These are phyloP conservation scores for Plantago elongata DNA, from an alignment of 257 asterid species.

Conservation along the genomic window DNA sequence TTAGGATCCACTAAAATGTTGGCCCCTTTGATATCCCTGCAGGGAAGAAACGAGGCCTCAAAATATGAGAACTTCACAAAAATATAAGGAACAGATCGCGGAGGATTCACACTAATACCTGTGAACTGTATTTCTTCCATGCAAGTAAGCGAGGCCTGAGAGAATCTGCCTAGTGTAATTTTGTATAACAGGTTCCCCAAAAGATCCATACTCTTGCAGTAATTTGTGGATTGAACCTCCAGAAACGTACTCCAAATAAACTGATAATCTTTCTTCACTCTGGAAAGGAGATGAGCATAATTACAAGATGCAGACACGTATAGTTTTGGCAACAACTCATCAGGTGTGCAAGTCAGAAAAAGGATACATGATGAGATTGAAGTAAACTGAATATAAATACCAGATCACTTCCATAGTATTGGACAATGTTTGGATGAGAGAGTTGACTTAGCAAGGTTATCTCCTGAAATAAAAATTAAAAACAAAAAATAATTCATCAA, in stretches of 20 bases:
- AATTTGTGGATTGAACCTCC: conserved; percentile 97
- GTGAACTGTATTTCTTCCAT: conserved; percentile 90
- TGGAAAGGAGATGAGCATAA: conserved; percentile 19
- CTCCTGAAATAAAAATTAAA: conserved; percentile 41
- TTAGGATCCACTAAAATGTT: conserved; percentile 93
- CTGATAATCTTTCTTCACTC: conserved; percentile 81
- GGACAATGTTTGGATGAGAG: conserved; percentile 82
- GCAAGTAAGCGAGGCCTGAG: conserved; percentile 81
- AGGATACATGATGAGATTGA: conserved; percentile 1
- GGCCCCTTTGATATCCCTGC: conserved; percentile 98
- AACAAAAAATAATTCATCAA: not conserved
- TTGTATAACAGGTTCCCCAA: conserved; percentile 89
- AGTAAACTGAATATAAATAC: conserved; percentile 30
- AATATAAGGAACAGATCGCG: not conserved
- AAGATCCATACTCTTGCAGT: conserved; percentile 87
- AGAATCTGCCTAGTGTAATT: conserved; percentile 92
- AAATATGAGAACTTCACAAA: conserved; percentile 12
- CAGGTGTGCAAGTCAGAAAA: not conserved
- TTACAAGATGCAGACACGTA: no score
- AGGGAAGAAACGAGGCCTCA: conserved; percentile 23
- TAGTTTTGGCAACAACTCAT: no score
- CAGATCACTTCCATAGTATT: conserved; percentile 88
- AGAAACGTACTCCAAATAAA: conserved; percentile 88
- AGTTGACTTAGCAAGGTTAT: conserved; percentile 78
- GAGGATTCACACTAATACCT: conserved; percentile 42